Evolutionary conservation across 495 filamentous ascomycete genomes (phyloP), one percentile per base, ranked within the genome.

Genomic region (Trichoderma erinaceum): DNA sequence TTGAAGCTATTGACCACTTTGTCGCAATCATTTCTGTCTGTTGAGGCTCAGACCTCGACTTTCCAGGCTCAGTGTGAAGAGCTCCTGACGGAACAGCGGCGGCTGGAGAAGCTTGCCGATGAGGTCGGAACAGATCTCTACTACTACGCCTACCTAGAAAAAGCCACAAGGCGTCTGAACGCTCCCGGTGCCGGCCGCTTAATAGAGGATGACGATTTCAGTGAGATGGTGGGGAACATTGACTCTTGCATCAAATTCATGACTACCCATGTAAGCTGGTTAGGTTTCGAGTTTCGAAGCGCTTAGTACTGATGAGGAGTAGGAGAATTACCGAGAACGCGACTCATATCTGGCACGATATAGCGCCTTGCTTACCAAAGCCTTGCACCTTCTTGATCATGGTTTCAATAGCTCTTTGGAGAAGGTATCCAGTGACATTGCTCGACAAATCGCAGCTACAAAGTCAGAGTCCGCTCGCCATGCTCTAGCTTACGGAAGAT

Each of bases 11-110:
- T 99, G 32, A 86, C 88, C 29, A 86, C 80, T 11, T 83, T 98
- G 32, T 90, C 92, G 66, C 84, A 88, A 71, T 91, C 92, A 32
- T 99, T 98, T 78, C 86, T 85, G 69, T 79, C 88, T 0, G 96
- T 99, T 43, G 92, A 97, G 74, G 82, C 85, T 16, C 94, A 98
- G 78, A 97, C 95, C 1, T 90, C 90, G 21, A 87, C 89, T 43
- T 97, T 99, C 75, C 90, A 92, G 75, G 88, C 89, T 65, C 92
- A 94, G 77, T 98, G 94, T 75, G 91, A 97, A 72, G 90, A 91
- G 18, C 78, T 98, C 1, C 76, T 97, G 29, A 78, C 85, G 4
- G 91, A 96, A 64, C 90, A 97, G 75, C 87, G 84, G 69, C 87
- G 89, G 16, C 83, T 97, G 27, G 86, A 89, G 64, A 82, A 83